Conservation (phyloP, 2,329 filamentous ascomycete genomes). For the Arthrobotrys iridis region DNA sequence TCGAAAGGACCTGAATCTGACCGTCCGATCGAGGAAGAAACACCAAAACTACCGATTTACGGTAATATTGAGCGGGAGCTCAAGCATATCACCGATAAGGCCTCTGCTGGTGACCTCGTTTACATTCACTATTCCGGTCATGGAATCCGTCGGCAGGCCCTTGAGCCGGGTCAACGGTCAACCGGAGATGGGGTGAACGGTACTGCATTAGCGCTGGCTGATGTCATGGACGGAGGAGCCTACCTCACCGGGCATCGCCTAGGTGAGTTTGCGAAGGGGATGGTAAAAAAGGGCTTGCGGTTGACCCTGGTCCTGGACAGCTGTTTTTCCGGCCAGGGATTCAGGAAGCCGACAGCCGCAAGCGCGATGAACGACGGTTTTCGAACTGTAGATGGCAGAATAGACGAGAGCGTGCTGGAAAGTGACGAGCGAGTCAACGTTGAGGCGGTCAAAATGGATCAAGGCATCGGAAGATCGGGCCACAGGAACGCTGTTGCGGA, state of each 20-base stretch:
- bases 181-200: slow-evolving; percentile 6
- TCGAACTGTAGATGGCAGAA: not conserved
- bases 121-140: slow-evolving; percentile 37
- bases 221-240: slow-evolving; percentile 16
- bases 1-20: not conserved
- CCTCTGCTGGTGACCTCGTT: slow-evolving; percentile 17
- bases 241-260: slow-evolving; percentile 28
- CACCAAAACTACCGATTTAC: not conserved
- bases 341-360: not conserved
- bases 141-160: slow-evolving; percentile 13
- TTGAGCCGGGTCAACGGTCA: not conserved
- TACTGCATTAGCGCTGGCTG: slow-evolving; percentile 24
- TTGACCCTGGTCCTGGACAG: slow-evolving; percentile 27
- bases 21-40: not conserved
- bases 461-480: too few relatives aligned
- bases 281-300: slow-evolving; percentile 21
- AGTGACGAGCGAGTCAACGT: not conserved
- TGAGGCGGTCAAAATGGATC: not conserved
- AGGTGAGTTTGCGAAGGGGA: slow-evolving; percentile 4
- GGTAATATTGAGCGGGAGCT: slow-evolving; percentile 17
- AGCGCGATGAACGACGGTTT: too few relatives aligned
- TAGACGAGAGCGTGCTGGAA: not conserved
- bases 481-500: not conserved
- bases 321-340: slow-evolving; percentile 29
- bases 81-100: not conserved